Evolutionary conservation across 2,329 filamentous ascomycete genomes (phyloP), one percentile per base, ranked within the genome.

Genomic region (Pseudogymnoascus sp.): DNA sequence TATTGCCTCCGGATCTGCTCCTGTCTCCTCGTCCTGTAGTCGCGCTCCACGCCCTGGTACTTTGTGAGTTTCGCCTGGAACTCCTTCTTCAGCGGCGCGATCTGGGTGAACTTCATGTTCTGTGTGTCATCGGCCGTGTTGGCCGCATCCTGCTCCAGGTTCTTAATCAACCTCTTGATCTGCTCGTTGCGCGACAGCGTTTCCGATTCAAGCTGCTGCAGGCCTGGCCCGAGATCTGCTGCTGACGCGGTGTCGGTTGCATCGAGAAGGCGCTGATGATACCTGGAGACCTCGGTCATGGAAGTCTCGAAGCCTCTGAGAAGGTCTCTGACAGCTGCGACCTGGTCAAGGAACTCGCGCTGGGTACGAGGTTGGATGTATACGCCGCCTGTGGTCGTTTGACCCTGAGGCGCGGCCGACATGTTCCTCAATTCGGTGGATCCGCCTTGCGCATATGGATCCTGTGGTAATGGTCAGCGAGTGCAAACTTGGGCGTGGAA

Each of bases 1-100:
- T 90, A 92, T 74, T 94, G 90, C 69, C 90, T 82, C 63, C 84
- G 84, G 71, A 93, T 90, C 73, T 91, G 88, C 65, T 92, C 87
- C 64, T 86, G 83, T 74, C 91, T 91, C 66, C 85, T 79, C 71
- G 84, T 80, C 70, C 84, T 81, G 77, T 90, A 92, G 50, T 82
- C 80, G 63, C 82, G 78, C 78, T 94, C 90, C 71, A 90, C 86
- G 67, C 82, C 77, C 71, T 87, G 81, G 74, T 89, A 92, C 68
- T 83, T 82, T 71, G 86, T 81, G 65, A 92, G 79, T 72, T 89
- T 85, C 65, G 81, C 82, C 76, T 86, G 84, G 76, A 92, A 92
- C 61, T 85, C 84, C 64, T 79, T 81, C 79, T 88, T 90, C 71
- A 92, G 78, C 64, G 83, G 82, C 67, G 84, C 79, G 61, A 89